Evolutionary conservation across 768 basidiomycete genomes (phyloP), one percentile per base, ranked within the genome.

Genomic region (Termitomyces sp.): DNA sequence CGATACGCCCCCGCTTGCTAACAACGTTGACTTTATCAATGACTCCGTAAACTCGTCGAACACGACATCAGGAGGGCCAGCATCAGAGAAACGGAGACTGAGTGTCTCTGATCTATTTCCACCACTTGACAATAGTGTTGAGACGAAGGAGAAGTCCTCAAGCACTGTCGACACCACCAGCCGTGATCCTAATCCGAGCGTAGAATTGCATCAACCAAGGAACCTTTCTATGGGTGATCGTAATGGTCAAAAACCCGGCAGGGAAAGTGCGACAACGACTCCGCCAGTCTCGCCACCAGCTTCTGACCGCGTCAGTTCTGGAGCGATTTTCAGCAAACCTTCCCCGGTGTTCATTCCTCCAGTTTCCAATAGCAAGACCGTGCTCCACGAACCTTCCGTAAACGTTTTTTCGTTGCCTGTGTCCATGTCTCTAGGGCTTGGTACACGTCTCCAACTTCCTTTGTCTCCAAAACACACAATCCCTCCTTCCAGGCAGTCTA

Each of bases 21-120:
- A 60, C 21, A 47, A 41, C 32, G 17, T 22, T 19, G 41, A 48
- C n/a, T 32, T 34, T 22, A 24, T 28, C 17, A 34, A 30, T n/a
- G 41, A 14, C 24, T 22, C 45, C 28, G n/a, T 19, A 2, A 21
- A 46, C 14, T 2, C 48, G 21, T 22, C 21, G 9, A 40, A 45
- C 19, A 35, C 15, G 32, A 19, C 21, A 17, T 46, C 44, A 24
- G 57, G 12, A 30, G 43, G 47, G 9, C 49, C 24, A 19, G 62
- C 21, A n/a, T 12, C 64, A 24, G 37, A 46, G 26, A 65, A 71
- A 30, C 68, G 69, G 32, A 77, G 77, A 34, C 68, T 86, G 46
- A 83, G 84, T 62, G 57, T 88, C 24, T 83, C 83, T 8, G 87
- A 89, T 56, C 72, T 88, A n/a, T 76, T 75, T 58, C 71, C 74